Percentiles rank a stretch among this genome's conserved stretches.
These are phyloP conservation scores for Diaporthe sp. DNA, from an alignment of 2,329 filamentous ascomycete species.

Conservation along the genomic window DNA sequence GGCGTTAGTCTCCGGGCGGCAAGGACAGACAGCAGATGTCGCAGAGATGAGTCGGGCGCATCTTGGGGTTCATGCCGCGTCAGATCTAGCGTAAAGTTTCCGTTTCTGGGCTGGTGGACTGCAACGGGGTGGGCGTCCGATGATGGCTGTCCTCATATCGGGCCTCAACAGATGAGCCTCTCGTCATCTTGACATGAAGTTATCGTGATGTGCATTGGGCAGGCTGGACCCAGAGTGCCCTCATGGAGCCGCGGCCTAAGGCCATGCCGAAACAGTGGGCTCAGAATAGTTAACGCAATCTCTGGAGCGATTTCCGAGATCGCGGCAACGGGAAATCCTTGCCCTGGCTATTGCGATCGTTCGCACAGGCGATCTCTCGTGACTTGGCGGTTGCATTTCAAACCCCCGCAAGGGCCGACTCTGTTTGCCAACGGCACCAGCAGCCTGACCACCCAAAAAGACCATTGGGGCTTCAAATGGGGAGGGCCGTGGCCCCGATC, in stretches of 20 bases:
- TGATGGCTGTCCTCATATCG: background rate
- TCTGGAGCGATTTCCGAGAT: conserved; percentile 26
- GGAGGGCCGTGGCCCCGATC: background rate
- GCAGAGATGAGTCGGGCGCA: conserved; percentile 33
- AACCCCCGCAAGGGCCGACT: background rate
- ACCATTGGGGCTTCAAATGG: background rate
- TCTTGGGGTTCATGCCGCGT: conserved; percentile 32
- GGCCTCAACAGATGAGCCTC: background rate
- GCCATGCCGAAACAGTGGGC: background rate
- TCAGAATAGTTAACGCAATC: background rate
- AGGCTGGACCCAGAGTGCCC: background rate
- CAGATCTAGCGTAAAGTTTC: conserved; percentile 27
- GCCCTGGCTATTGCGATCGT: background rate
- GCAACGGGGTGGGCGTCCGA: background rate
- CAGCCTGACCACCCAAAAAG: background rate
- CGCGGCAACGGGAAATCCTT: conserved; percentile 3
- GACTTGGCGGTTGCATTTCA: background rate
- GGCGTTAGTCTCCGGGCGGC: conserved; percentile 5
- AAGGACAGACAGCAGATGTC: conserved; percentile 25
- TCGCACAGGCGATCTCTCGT: background rate
- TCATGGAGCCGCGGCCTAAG: background rate
- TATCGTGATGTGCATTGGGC: background rate
- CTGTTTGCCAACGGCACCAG: background rate
- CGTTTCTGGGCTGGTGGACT: conserved; percentile 9
- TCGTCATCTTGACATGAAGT: background rate